Evolutionary conservation across 306 rosid species (phyloP), one percentile per base, ranked within the genome.

Genomic region (Lupinus albus): DNA sequence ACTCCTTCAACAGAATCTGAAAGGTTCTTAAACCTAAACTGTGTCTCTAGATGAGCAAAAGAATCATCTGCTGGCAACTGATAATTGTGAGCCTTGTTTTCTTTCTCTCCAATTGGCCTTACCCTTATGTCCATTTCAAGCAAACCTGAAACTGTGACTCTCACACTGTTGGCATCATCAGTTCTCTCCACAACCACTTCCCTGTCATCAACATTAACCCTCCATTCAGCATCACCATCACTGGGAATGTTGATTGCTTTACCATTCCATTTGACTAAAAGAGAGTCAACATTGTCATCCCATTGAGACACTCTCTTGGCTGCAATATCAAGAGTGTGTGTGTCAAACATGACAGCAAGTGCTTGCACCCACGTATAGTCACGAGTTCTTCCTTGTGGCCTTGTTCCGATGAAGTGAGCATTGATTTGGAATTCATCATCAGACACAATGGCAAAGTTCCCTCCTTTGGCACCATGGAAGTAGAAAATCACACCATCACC

Each of bases 361-460:
- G 93, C 93, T 52, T 89, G 91, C 54, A 89, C 96, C 93, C 96
- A 89, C 58, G 96, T 89, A 52, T 70, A 89, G 79, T 89, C 93
- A 2, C 96, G 87, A 11, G 86, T 89, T 81, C 93, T 73, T 83
- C 93, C 93, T 58, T 76, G 66, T 18, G 96, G 91, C 13, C 96
- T 54, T 17, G 81, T 79, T 39, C 93, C 96, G 1, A 87, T 87
- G 77, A 86, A 89, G 74, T 89, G 87, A 6, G 93, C 96, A 32
- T 89, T 89, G 71, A 87, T 81, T 12, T 89, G 96, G 84, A 85
- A 80, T 15, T 71, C 78, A 2, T 78, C 77, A 11, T 89, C 91
- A 1, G 93, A 89, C 32, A 80, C 87, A 1, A 86, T 69, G 72
- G 89, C 93, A 14, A 89, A 89, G 77, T 83, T 76, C 68, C 91